A percentile compares a stretch with the other conserved stretches of the same genome.
Conservation (phyloP, 805 yeast species). For the Saturnispora silvae region DNA sequence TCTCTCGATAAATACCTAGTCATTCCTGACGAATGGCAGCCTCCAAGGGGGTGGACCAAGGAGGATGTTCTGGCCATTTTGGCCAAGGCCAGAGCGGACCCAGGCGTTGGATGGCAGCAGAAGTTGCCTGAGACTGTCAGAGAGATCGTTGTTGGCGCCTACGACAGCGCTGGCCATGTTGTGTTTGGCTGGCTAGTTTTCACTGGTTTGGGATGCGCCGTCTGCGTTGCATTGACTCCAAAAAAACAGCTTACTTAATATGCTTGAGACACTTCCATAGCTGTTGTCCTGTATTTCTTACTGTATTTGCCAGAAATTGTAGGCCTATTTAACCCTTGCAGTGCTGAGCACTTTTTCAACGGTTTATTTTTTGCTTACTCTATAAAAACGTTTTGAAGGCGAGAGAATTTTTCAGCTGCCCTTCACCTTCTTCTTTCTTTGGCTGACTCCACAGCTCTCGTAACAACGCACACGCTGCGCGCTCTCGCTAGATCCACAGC, state of each 20-base stretch:
- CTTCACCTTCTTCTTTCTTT: too few species aligned
- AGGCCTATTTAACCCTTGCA: too few species aligned
- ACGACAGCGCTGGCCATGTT: constrained; percentile 39
- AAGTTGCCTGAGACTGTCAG: constrained; percentile 18
- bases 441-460: too few species aligned
- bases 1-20: constrained; percentile 6
- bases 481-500: too few species aligned
- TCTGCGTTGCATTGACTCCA: neutral
- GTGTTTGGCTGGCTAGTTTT: constrained; percentile 34
- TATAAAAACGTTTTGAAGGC: too few species aligned
- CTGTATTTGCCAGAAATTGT: too few species aligned
- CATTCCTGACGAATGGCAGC: neutral
- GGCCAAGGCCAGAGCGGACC: constrained; percentile 13
- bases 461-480: too few species aligned
- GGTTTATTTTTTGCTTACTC: too few species aligned
- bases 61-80: constrained; percentile 6
- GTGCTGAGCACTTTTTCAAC: too few species aligned
- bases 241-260: neutral
- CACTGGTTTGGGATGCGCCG: constrained; percentile 1
- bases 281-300: too few species aligned
- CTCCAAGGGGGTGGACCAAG: constrained; percentile 12
- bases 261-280: too few species aligned
- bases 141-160: constrained; percentile 35
- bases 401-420: too few species aligned
- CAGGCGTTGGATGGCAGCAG: constrained; percentile 13